Conservation (phyloP, 1,139 yeast genomes). For the Petasospora fabianii region DNA sequence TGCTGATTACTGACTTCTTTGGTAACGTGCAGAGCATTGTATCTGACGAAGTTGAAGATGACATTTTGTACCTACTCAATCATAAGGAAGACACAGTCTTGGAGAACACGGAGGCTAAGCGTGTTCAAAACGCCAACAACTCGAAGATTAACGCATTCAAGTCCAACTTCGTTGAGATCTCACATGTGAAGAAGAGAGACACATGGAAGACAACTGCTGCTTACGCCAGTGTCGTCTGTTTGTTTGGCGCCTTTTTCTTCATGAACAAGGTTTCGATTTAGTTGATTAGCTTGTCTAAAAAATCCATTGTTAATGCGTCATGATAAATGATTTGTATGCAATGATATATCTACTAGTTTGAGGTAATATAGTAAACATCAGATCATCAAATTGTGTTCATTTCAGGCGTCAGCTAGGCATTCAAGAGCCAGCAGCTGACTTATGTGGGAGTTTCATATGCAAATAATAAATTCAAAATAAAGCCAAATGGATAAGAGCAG, state of each 20-base stretch:
- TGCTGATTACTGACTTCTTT: conserved; percentile 85
- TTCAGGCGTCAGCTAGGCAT: too few relatives aligned
- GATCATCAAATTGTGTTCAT: too few relatives aligned
- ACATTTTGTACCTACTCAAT: conserved; percentile 22
- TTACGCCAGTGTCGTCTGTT: conserved; percentile 2
- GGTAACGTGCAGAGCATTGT: conserved; percentile 88
- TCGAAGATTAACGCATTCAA: conserved; percentile 19
- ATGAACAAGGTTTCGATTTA: conserved; percentile 3
- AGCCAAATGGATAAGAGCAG: not conserved
- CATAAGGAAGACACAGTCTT: conserved; percentile 11
- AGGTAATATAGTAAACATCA: too few relatives aligned
- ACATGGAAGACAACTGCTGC: conserved; percentile 6
- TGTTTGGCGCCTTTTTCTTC: conserved; percentile 4
- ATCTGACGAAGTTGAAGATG: conserved; percentile 42
- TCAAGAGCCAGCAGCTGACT: not conserved
- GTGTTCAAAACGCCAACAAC: conserved; percentile 12
- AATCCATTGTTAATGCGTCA: too few relatives aligned
- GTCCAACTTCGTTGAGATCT: conserved; percentile 16
- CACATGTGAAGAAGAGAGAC: not conserved
- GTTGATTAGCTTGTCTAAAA: too few relatives aligned
- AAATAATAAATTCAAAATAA: too few relatives aligned
- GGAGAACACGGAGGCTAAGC: conserved; percentile 1
- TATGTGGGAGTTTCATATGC: too few relatives aligned
- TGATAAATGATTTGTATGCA: too few relatives aligned
- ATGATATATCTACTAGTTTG: too few relatives aligned